A percentile compares a stretch with the other conserved stretches of the same genome.
Conservation (phyloP, 192 early-diverging fungal genomes). For the Lunasporangiospora selenospora region DNA sequence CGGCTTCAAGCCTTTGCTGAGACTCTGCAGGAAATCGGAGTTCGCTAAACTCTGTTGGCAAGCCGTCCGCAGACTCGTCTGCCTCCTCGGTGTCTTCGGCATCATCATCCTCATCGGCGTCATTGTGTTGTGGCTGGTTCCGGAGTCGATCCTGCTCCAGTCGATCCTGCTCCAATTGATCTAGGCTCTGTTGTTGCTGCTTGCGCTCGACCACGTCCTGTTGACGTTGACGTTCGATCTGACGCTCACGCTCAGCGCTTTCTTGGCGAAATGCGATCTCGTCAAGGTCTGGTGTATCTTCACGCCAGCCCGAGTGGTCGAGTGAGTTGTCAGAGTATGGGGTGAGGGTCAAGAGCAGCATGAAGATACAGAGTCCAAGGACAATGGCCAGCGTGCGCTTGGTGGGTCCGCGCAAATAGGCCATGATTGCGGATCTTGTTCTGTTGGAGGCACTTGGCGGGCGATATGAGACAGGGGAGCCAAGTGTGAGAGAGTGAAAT, state of each 20-base stretch:
- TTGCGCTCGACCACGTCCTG: too few relatives aligned
- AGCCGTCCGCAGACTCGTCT: conserved; percentile 7
- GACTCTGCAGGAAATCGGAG: conserved; percentile 7
- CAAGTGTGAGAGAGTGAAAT: too few relatives aligned
- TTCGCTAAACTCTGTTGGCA: conserved; percentile 26
- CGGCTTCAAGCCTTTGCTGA: conserved; percentile 13
- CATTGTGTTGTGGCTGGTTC: not conserved
- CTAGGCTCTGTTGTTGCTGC: not conserved
- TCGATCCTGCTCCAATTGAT: conserved; percentile 8
- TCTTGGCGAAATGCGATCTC: too few relatives aligned
- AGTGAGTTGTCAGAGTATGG: conserved; percentile 20
- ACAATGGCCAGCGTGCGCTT: conserved; percentile 19
- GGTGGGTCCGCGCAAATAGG: conserved; percentile 11
- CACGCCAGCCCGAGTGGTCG: too few relatives aligned
- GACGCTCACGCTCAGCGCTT: too few relatives aligned
- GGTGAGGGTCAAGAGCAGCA: conserved; percentile 15
- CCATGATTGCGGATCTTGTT: too few relatives aligned
- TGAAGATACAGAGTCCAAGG: conserved; percentile 27
- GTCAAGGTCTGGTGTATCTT: too few relatives aligned
- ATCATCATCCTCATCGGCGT: not conserved
- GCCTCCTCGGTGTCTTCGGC: not conserved
- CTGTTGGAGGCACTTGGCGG: too few relatives aligned
- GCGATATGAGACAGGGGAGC: too few relatives aligned
- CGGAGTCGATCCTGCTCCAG: not conserved
- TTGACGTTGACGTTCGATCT: too few relatives aligned